These are phyloP conservation scores for Pelargonium fulgidum DNA, from an alignment of 441 rosid genomes.

Conservation along the genomic window DNA sequence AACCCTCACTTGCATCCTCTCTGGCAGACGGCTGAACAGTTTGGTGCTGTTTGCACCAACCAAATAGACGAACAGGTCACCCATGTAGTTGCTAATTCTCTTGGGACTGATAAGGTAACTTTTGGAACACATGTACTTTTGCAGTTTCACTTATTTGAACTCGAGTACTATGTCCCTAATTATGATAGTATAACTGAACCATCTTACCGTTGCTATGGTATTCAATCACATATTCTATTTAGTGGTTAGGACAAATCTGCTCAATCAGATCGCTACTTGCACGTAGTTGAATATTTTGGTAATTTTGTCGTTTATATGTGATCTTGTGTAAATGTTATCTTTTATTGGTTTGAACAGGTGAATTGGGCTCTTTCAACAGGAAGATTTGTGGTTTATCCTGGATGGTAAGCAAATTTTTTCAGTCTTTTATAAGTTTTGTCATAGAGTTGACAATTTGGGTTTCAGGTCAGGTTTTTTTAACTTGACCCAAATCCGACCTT, in stretches of 20 bases:
- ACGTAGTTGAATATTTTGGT: too few relatives aligned
- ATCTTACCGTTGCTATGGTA: too few relatives aligned
- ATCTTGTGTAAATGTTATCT: conserved; percentile 9
- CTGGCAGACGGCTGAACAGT: conserved; percentile 97
- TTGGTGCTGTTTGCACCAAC: conserved; percentile 88
- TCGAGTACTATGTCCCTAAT: too few relatives aligned
- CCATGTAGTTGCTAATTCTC: conserved; percentile 91
- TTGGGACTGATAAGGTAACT: conserved; percentile 91
- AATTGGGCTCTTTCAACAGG: conserved; percentile 80
- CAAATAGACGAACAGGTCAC: conserved; percentile 89
- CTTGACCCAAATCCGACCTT: too few relatives aligned
- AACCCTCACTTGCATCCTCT: conserved; percentile 86
- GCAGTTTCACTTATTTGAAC: too few relatives aligned
- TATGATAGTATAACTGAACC: too few relatives aligned
- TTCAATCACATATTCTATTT: too few relatives aligned
- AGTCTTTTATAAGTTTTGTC: conserved; percentile 7
- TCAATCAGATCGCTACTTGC: too few relatives aligned
- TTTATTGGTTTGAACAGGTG: conserved; percentile 50
- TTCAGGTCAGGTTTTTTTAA: background rate
- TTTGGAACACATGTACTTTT: too few relatives aligned
- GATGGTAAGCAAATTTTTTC: conserved; percentile 61
- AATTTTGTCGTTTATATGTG: background rate
- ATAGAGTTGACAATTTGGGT: too few relatives aligned
- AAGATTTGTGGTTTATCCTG: conserved; percentile 84
- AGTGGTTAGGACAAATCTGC: too few relatives aligned